Evolutionary conservation across 345 rosid species (phyloP).

Genomic region (Aquilaria yunnanensis): DNA sequence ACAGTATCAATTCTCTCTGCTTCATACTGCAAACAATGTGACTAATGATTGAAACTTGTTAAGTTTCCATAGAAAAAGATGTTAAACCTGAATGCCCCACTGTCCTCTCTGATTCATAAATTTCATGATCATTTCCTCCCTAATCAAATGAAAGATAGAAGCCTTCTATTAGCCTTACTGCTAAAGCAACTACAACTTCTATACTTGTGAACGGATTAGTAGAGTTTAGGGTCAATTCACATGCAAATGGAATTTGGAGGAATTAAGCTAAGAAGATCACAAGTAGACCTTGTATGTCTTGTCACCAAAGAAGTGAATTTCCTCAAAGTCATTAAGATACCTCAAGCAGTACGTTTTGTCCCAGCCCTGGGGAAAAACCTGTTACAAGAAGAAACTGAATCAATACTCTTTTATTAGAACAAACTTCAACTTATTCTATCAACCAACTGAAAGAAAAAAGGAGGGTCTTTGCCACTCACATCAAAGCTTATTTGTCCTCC

Average conservation of each 20-base stretch:
- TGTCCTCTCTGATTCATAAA: slow-evolving; percentile 73
- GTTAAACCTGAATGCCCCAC: slow-evolving; percentile 73
- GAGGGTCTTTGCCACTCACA: slow-evolving; percentile 33
- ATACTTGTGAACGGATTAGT: too few relatives aligned
- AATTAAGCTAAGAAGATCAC: background rate
- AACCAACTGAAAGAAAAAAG: background rate
- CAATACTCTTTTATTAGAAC: slow-evolving; percentile 3
- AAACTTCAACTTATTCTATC: too few relatives aligned
- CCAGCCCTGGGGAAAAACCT: slow-evolving; percentile 98
- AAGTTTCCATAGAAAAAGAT: background rate
- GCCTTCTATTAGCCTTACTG: background rate
- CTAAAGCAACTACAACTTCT: too few relatives aligned
- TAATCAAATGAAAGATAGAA: slow-evolving; percentile 16
- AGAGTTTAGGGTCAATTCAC: too few relatives aligned
- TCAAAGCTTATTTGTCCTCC: slow-evolving; percentile 99
- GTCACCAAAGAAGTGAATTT: slow-evolving; percentile 98
- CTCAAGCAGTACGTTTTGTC: slow-evolving; percentile 97
- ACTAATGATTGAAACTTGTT: background rate
- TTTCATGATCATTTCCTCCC: slow-evolving; percentile 95
- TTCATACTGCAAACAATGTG: background rate
- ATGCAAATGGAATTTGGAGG: background rate
- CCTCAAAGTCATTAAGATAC: slow-evolving; percentile 66
- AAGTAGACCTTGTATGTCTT: slow-evolving; percentile 79
- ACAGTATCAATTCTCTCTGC: background rate
- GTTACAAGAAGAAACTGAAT: slow-evolving; percentile 12